phyloP scores from a whole-genome alignment of 257 asterid genomes.

The Solanum medicagineum region DNA sequence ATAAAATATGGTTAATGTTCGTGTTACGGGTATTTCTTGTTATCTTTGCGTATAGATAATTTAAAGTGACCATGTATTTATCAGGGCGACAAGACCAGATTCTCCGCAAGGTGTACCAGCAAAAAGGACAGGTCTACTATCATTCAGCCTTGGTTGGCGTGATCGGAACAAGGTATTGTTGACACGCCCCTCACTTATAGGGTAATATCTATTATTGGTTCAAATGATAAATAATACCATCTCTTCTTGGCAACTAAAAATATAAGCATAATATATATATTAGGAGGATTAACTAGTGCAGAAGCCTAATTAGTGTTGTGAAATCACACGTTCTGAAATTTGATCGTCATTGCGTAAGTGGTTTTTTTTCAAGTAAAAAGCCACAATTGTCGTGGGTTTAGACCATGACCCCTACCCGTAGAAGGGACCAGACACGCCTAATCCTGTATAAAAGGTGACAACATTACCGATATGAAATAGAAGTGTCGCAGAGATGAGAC shows the following conservation, averaged over 20 bases:
- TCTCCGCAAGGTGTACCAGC: slow-evolving; percentile 22
- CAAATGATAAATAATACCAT: background rate
- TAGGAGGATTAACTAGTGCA: background rate
- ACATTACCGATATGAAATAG: background rate
- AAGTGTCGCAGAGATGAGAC: background rate
- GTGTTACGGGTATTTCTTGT: background rate
- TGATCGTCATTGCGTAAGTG: background rate
- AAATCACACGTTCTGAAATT: background rate
- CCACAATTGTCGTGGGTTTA: background rate
- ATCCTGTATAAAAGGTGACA: background rate
- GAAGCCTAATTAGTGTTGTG: background rate
- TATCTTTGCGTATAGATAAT: background rate
- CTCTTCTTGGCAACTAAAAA: background rate
- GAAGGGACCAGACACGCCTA: background rate
- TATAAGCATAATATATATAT: background rate
- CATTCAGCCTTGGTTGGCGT: slow-evolving; percentile 80
- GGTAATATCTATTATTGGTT: background rate
- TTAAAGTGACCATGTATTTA: background rate
- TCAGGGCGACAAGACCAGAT: slow-evolving; percentile 23
- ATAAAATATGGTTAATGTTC: background rate
- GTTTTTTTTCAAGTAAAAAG: background rate
- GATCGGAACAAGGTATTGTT: slow-evolving; percentile 61
- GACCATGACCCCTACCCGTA: background rate
- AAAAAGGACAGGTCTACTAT: slow-evolving; percentile 44
- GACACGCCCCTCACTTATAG: background rate